Evolutionary conservation across 495 filamentous ascomycete genomes (phyloP), one percentile per base, ranked within the genome.

Genomic region (Lasiosphaeris hirsuta): DNA sequence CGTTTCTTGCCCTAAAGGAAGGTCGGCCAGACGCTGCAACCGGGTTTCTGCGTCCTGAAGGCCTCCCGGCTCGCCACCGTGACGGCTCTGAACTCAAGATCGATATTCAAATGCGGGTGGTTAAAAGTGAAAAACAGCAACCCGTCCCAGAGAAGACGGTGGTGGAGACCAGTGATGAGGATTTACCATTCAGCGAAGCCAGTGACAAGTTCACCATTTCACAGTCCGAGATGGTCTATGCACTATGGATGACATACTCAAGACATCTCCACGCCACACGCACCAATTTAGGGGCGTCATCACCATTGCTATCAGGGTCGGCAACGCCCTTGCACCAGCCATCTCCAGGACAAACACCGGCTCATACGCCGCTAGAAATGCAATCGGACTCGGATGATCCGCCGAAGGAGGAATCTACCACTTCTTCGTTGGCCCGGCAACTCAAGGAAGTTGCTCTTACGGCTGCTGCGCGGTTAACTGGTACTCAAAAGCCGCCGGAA

Each of bases 241-340:
- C 94, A 14, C 74, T 98, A 18, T 98, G 94, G 94, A 86, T 98
- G 46, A 97, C 92, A 4, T 98, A 97, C 68, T 97, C 94, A 8
- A 78, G 92, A 41, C 90, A 96, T 59, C 79, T 97, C 14, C 94
- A 98, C 67, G 86, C 90, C 1, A 79, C 85, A 7, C 77, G 77
- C 48, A 72, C 78, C 7, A 76, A 81, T 50, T 62, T 78, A 35
- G 82, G 84, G 5, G 76, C 81, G 7, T 75, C 81, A n/a, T 79
- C 81, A 54, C 81, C 85, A 37, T 52, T 82, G 10, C 56, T 81
- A 2, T 83, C 85, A n/a, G 79, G 84, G n/a, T 73, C 77, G 18
- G 72, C 78, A 30, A 86, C 84, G 4, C 87, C 89, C 10, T 79
- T 87, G 6, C 86, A 85, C 53, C 88, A 90, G 61, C 89, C 91